Conservation (phyloP, 768 basidiomycete genomes). For the Termitomyces sp. region DNA sequence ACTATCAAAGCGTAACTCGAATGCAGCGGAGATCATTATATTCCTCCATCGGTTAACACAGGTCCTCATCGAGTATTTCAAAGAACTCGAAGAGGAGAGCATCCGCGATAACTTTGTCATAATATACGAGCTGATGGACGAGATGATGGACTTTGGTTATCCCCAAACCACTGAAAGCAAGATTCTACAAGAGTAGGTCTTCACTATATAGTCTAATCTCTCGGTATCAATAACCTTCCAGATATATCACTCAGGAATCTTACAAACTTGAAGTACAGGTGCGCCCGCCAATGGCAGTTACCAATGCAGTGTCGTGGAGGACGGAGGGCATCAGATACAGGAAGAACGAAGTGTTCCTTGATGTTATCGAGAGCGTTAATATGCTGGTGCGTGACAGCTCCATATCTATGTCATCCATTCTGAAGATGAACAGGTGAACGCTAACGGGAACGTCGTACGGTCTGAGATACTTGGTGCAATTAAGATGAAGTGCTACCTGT, state of each 20-base stretch:
- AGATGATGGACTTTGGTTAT: constrained; percentile 99
- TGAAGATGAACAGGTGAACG: constrained; percentile 67
- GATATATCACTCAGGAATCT: constrained; percentile 97
- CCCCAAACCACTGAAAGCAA: constrained; percentile 99
- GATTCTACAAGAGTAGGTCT: constrained; percentile 87
- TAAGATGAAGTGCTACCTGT: constrained; percentile 99
- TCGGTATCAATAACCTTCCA: constrained; percentile 21
- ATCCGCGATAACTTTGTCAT: constrained; percentile 99
- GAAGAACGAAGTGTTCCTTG: constrained; percentile 99
- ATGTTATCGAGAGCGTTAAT: constrained; percentile 97
- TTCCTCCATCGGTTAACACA: constrained; percentile 92
- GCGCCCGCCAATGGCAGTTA: constrained; percentile 93
- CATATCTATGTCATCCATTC: neutral
- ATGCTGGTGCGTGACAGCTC: constrained; percentile 60
- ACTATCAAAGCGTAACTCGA: constrained; percentile 91
- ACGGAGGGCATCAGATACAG: constrained; percentile 96
- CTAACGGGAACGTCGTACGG: constrained; percentile 93
- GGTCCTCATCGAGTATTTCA: constrained; percentile 97
- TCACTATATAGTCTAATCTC: neutral
- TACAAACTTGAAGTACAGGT: constrained; percentile 94
- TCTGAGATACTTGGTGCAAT: constrained; percentile 97
- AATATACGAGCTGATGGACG: constrained; percentile 97
- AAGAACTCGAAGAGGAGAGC: constrained; percentile 98
- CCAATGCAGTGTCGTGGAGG: constrained; percentile 97
- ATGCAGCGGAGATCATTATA: constrained; percentile 93